phyloP scores from a whole-genome alignment of 1,284 basidiomycete genomes.

The Cryptococcus sp. region DNA sequence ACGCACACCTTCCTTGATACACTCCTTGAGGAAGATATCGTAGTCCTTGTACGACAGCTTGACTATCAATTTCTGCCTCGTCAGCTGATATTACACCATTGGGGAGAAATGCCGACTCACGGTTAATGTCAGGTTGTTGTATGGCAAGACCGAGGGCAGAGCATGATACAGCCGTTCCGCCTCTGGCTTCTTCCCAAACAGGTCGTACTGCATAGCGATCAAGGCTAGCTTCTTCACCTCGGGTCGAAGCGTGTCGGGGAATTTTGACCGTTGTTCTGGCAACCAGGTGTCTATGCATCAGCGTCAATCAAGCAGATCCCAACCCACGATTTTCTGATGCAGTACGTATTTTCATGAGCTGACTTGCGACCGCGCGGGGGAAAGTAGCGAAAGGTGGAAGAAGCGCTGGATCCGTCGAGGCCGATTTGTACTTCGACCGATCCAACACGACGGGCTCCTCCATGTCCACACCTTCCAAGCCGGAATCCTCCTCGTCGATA shows the following conservation, averaged over 20 bases:
- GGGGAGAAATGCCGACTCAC: conserved; percentile 23
- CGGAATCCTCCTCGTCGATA: not conserved
- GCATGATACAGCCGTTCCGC: conserved; percentile 27
- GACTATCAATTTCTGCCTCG: conserved; percentile 35
- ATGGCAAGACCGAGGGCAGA: conserved; percentile 34
- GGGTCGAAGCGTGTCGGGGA: conserved; percentile 74
- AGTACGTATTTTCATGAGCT: conserved; percentile 16
- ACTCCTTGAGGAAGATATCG: conserved; percentile 26
- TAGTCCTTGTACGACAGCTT: conserved; percentile 30
- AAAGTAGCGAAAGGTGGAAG: conserved; percentile 30
- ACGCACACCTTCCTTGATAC: conserved; percentile 24
- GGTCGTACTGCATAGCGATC: conserved; percentile 65
- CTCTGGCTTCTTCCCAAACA: conserved; percentile 24
- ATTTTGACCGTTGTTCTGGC: conserved; percentile 66
- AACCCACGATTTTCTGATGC: too few species aligned
- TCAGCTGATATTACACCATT: not conserved
- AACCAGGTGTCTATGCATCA: conserved; percentile 16
- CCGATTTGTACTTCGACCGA: conserved; percentile 20
- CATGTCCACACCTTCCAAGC: not conserved
- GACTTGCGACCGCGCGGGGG: conserved; percentile 19
- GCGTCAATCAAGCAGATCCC: not conserved
- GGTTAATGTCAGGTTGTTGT: conserved; percentile 44
- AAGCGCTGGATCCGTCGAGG: conserved; percentile 2
- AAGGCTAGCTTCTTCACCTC: conserved; percentile 65
- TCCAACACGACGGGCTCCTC: conserved; percentile 12